phyloP scores from a whole-genome alignment of 768 basidiomycete genomes.

The Pulveroboletus sp. region DNA sequence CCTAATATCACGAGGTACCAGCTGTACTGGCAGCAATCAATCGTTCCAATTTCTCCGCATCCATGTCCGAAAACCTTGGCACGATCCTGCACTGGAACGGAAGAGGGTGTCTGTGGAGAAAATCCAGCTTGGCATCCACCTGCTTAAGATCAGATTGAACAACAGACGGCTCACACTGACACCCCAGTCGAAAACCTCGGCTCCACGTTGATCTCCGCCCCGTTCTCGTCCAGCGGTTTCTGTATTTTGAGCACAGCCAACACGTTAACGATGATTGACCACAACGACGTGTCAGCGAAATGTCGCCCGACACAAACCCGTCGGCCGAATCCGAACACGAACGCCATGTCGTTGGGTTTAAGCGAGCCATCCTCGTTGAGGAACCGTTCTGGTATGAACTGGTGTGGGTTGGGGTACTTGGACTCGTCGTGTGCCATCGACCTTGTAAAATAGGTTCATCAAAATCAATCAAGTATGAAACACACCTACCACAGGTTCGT shows the following conservation, averaged over 20 bases:
- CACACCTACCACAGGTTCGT: conserved; percentile 26
- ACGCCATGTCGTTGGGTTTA: background rate
- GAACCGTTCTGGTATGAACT: conserved; percentile 37
- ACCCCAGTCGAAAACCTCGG: background rate
- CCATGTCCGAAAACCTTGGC: background rate
- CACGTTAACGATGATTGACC: conserved; percentile 1
- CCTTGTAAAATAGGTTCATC: background rate
- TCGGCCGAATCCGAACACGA: conserved; percentile 15
- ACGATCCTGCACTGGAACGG: background rate
- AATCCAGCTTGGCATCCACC: background rate
- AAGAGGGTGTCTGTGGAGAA: background rate
- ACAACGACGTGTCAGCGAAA: conserved; percentile 4
- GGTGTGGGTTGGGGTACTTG: conserved; percentile 34
- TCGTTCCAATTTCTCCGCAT: background rate
- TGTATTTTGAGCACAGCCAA: background rate
- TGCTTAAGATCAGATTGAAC: too few species aligned
- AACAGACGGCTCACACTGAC: background rate
- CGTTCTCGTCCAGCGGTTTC: background rate
- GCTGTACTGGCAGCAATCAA: too few species aligned
- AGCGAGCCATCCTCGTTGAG: conserved; percentile 18
- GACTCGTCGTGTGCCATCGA: conserved; percentile 13
- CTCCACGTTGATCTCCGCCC: background rate
- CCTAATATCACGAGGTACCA: too few species aligned
- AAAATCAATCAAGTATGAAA: too few species aligned
- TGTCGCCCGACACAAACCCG: conserved; percentile 14